Base-by-base conservation (phyloP, 1,284 basidiomycete genomes). In the Irpex sp. region DNA sequence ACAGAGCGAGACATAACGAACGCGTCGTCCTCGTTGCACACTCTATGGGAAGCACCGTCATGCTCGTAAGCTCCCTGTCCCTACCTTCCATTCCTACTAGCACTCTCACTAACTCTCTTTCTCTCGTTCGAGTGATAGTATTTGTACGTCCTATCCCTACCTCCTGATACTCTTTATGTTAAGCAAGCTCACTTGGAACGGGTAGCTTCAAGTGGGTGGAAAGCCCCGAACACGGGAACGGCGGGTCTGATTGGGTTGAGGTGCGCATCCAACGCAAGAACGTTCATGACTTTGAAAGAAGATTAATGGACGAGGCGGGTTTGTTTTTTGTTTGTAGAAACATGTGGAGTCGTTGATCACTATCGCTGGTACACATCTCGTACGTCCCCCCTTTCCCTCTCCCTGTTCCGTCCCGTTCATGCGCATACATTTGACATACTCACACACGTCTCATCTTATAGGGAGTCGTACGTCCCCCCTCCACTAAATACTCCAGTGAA, bases 121-220 rank as follows among this genome's bases (percentile, higher is more conserved):
- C 4, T 26, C 26, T 26, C 46, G 3, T 46, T 57, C 37, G 65
- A 56, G 59, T 60, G 43, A 2, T 66, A 89, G 88, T 89, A 90
- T 69, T 89, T 90, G 88, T 89, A 71, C 71, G 85, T 77, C 26
- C 31, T 58, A 11, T 11, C 53, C 7, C n/a, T 1, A 1, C 19
- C 19, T 26, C 57, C 31, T 21, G 1, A 21, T 21, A 3, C 21
- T 21, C 1, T 21, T 21, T 21, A 21, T 21, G 21, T 21, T 21
- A 21, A 21, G 21, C 21, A 21, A 21, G 21, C 21, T 21, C 21
- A 21, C 21, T 21, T 21, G 21, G 21, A 21, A 21, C 21, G 21
- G 21, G 1, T 64, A 95, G 93, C 73, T 83, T 95, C 70, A 98
- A 98, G 80, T 98, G 97, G 97, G 95, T 97, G 0, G 97, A 99